phyloP scores from a whole-genome alignment of 306 rosid species.

The Trifolium pratense region DNA sequence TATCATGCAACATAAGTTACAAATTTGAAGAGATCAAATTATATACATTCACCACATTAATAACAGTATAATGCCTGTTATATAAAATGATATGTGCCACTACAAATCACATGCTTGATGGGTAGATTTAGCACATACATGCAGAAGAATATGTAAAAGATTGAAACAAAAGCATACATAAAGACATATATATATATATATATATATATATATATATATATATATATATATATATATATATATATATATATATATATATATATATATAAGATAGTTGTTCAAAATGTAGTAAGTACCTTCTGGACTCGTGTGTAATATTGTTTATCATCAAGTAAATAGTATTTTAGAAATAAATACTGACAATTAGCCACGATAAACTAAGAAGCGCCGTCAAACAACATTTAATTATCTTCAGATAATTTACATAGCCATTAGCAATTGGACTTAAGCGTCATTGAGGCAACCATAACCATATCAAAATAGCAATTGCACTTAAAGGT shows the following conservation, averaged over 20 bases:
- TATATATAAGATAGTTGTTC: too few relatives aligned
- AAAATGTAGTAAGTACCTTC: too few relatives aligned
- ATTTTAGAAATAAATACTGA: slow-evolving; percentile 1
- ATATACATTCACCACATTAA: slow-evolving; percentile 20
- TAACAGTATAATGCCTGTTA: background rate
- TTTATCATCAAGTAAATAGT: background rate
- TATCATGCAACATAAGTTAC: slow-evolving; percentile 34
- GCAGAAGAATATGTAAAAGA: background rate
- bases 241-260: too few relatives aligned
- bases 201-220: too few relatives aligned
- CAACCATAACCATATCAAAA: too few relatives aligned
- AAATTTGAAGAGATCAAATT: slow-evolving; percentile 28
- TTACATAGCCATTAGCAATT: too few relatives aligned
- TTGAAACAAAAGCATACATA: slow-evolving; percentile 9
- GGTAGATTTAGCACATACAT: slow-evolving; percentile 23
- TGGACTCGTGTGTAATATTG: background rate
- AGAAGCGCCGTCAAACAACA: too few relatives aligned
- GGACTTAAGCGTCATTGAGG: too few relatives aligned
- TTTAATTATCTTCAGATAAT: too few relatives aligned
- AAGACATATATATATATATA: background rate
- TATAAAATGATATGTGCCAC: background rate
- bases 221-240: too few relatives aligned
- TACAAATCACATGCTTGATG: slow-evolving; percentile 14
- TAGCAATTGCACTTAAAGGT: too few relatives aligned
- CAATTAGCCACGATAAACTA: slow-evolving; percentile 20